Evolutionary conservation across 371 early-diverging fungal species (phyloP).

Genomic region (Zychaea mexicana): DNA sequence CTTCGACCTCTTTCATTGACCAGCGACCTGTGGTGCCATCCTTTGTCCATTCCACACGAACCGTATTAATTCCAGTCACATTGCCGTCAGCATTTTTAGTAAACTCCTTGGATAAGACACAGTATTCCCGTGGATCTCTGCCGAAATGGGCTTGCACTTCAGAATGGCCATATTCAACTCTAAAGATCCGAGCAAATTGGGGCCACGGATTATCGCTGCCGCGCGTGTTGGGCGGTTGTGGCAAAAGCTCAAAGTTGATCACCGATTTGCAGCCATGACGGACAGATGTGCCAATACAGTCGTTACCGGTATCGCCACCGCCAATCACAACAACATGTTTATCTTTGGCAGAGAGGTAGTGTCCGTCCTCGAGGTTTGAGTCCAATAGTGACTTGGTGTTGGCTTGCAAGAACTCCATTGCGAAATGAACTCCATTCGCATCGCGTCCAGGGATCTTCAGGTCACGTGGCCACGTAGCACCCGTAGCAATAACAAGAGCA

Average conservation of each 20-base stretch:
- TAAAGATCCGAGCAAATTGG: constrained; percentile 90
- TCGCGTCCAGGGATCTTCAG: constrained; percentile 86
- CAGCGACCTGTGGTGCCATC: constrained; percentile 75
- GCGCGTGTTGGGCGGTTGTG: constrained; percentile 83
- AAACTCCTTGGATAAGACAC: constrained; percentile 91
- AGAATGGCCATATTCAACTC: constrained; percentile 94
- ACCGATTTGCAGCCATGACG: constrained; percentile 92
- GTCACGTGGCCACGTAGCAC: constrained; percentile 97
- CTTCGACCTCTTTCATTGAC: constrained; percentile 84
- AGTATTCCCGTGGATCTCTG: constrained; percentile 92
- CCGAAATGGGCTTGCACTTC: constrained; percentile 87
- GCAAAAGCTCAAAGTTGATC: constrained; percentile 94
- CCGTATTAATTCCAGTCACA: constrained; percentile 90
- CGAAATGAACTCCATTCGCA: constrained; percentile 91
- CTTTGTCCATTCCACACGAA: constrained; percentile 94
- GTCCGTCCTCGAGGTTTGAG: constrained; percentile 70
- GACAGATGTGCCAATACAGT: constrained; percentile 94
- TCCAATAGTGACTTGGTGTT: constrained; percentile 89
- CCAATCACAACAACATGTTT: constrained; percentile 96
- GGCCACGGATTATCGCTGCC: constrained; percentile 96
- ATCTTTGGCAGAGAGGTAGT: constrained; percentile 84
- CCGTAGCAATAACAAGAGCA: constrained; percentile 87
- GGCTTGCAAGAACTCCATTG: constrained; percentile 93
- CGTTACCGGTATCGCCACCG: constrained; percentile 96
- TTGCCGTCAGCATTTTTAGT: constrained; percentile 74